Conservation (phyloP, 2,329 filamentous ascomycete species). For the Trichoderma harzianum region DNA sequence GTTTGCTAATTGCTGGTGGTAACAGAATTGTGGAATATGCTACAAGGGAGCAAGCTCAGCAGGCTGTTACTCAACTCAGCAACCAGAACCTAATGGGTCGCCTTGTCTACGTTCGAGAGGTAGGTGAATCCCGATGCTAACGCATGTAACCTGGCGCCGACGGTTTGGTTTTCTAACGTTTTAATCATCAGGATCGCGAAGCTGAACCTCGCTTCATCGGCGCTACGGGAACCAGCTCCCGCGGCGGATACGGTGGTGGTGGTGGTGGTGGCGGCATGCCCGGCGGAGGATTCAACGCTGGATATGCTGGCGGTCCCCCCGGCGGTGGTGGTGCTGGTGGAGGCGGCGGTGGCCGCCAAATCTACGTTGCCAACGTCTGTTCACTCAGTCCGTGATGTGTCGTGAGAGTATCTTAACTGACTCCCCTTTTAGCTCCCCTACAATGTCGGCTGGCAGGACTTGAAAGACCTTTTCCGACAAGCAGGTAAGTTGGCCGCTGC, state of each 20-base stretch:
- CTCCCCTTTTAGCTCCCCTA: conserved; percentile 72
- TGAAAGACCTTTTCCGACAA: conserved; percentile 98
- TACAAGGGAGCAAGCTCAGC: conserved; percentile 97
- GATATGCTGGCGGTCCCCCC: conserved; percentile 46
- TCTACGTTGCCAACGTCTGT: conserved; percentile 98
- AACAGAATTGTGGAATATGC: conserved; percentile 99
- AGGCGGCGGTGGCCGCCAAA: conserved; percentile 66
- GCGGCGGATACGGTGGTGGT: conserved; percentile 58
- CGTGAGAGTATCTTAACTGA: conserved; percentile 22
- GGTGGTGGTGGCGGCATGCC: conserved; percentile 48
- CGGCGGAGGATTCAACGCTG: conserved; percentile 55
- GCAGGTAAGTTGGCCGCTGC: conserved; percentile 65
- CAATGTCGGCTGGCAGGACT: conserved; percentile 96
- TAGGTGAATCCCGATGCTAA: conserved; percentile 40
- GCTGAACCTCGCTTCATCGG: conserved; percentile 94
- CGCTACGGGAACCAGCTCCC: conserved; percentile 55
- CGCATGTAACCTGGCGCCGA: not conserved
- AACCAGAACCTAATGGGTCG: conserved; percentile 99
- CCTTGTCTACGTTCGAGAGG: conserved; percentile 97
- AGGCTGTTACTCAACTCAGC: conserved; percentile 94
- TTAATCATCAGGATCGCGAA: conserved; percentile 74
- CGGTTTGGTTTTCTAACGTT: conserved; percentile 7
- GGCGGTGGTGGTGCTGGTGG: conserved; percentile 56
- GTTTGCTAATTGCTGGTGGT: not conserved
- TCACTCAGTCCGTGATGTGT: conserved; percentile 13